Percentiles rank a stretch among this genome's conserved stretches.
Conservation (phyloP, 805 yeast genomes). For the Groenewaldozyma salmanticensis region DNA sequence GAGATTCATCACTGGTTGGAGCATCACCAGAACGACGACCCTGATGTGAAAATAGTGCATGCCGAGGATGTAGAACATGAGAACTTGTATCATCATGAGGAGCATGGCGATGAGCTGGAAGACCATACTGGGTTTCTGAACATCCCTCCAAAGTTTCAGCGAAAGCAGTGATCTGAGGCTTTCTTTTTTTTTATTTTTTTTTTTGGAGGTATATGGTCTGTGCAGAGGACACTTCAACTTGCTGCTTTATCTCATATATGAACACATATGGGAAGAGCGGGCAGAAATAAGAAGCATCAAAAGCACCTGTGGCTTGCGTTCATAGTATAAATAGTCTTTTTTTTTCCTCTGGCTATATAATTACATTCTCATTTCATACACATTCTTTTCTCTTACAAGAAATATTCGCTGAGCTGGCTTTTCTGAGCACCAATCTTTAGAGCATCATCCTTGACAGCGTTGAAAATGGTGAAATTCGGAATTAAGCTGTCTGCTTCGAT, state of each 20-base stretch:
- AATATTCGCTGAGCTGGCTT: slow-evolving; percentile 20
- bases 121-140: slow-evolving; percentile 12
- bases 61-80: slow-evolving; percentile 87
- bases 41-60: slow-evolving; percentile 70
- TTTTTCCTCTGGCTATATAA: background rate
- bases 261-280: too few species aligned
- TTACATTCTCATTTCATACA: background rate
- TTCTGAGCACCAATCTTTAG: slow-evolving; percentile 17
- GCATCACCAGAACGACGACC: slow-evolving; percentile 51
- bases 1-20: slow-evolving; percentile 93
- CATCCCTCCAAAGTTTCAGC: slow-evolving; percentile 14
- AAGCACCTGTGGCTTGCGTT: too few species aligned
- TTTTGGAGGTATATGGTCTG: too few species aligned
- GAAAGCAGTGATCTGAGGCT: slow-evolving; percentile 3
- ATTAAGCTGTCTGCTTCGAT: slow-evolving; percentile 67
- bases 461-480: slow-evolving; percentile 87
- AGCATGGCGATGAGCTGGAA: slow-evolving; percentile 47
- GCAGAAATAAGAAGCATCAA: too few species aligned
- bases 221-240: too few species aligned
- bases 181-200: background rate
- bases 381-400: slow-evolving; percentile 11
- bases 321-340: too few species aligned
- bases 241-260: too few species aligned
- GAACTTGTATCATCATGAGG: slow-evolving; percentile 75
- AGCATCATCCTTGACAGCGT: slow-evolving; percentile 54